Evolutionary conservation across 2,329 filamentous ascomycete species (phyloP), one percentile per base, ranked within the genome.

Genomic region (Aspergillus novoparasiticus): DNA sequence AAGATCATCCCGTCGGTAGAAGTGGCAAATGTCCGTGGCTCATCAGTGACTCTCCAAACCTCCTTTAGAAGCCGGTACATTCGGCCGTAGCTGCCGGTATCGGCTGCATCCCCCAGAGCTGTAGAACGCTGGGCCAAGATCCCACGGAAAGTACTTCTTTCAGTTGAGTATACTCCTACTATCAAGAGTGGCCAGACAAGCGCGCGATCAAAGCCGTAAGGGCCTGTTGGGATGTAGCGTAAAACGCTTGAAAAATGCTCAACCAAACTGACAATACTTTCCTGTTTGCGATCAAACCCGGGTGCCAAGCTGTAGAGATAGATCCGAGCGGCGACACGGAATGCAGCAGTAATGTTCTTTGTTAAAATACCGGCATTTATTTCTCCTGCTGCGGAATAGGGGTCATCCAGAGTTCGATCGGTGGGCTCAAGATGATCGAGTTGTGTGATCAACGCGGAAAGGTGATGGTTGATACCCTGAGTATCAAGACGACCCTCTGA

Each of bases 261-360:
- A 54, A 97, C 87, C 23, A 98, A 85, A 67, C 88, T 89, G 71
- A 90, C 83, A 72, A 89, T 93, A 75, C 89, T 92, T 11, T 83
- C 82, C 71, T 94, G 89, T 62, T 84, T 85, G 58, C 90, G 90
- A 70, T 89, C 88, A 80, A 94, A 95, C 61, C 92, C 92, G 0
- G 94, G 94, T 0, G 97, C 90, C 32, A 99, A 84, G 74, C 91
- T 94, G 87, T 92, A 96, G 26, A 98, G 88, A 79, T 97, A 97
- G 80, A 99, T 93, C 73, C 94, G 91, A 3, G 94, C 94, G 1
- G 94, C 94, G 59, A 96, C 82, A 71, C 94, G 92, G 87, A 96
- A 99, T 43, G 96, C 88, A 46, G 90, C 86, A 0, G 92, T 96
- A 78, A 97, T 92, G 83, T 94, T 97, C 77, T 87, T 89, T 73